Evolutionary conservation across 106 monocot species (phyloP).

Genomic region (Platanthera zijinensis): DNA sequence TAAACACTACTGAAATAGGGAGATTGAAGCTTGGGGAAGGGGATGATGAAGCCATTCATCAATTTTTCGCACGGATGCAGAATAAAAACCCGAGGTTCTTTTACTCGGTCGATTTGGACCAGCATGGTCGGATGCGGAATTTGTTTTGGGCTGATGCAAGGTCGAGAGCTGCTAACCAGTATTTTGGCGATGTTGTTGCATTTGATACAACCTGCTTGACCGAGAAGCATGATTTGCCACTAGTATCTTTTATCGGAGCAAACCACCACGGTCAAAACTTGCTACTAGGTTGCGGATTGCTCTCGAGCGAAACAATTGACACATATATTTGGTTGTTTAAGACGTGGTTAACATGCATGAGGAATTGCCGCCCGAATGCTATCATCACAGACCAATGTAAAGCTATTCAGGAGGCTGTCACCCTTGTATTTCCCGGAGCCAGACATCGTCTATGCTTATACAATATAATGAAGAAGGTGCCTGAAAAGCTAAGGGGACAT

Average conservation of each 20-base stretch:
- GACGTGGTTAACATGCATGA: constrained; percentile 41
- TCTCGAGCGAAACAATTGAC: constrained; percentile 38
- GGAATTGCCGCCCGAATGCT: constrained; percentile 28
- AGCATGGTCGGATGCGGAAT: constrained; percentile 41
- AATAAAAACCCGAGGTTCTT: constrained; percentile 58
- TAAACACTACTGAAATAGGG: constrained; percentile 28
- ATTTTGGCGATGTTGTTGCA: constrained; percentile 56
- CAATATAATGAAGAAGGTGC: constrained; percentile 38
- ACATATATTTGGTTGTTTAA: constrained; percentile 59
- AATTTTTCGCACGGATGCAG: constrained; percentile 53
- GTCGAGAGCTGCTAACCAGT: constrained; percentile 39
- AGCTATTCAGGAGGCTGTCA: constrained; percentile 35
- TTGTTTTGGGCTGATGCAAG: constrained; percentile 60
- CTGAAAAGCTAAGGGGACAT: constrained; percentile 40
- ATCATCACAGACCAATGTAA: constrained; percentile 49
- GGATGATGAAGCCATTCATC: constrained; percentile 41
- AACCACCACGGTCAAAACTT: constrained; percentile 59
- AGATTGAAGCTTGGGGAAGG: constrained; percentile 43
- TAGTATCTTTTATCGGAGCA: constrained; percentile 41
- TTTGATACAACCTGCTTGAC: constrained; percentile 51
- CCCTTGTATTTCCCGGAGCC: constrained; percentile 29
- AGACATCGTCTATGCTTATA: constrained; percentile 42
- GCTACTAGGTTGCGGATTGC: constrained; percentile 46
- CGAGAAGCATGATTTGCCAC: constrained; percentile 50
- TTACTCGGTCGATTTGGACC: constrained; percentile 57